Percentiles rank a stretch among this genome's conserved stretches.
These are phyloP conservation scores for Myrmaecium sp. DNA, from an alignment of 2,329 filamentous ascomycete species.

Conservation along the genomic window DNA sequence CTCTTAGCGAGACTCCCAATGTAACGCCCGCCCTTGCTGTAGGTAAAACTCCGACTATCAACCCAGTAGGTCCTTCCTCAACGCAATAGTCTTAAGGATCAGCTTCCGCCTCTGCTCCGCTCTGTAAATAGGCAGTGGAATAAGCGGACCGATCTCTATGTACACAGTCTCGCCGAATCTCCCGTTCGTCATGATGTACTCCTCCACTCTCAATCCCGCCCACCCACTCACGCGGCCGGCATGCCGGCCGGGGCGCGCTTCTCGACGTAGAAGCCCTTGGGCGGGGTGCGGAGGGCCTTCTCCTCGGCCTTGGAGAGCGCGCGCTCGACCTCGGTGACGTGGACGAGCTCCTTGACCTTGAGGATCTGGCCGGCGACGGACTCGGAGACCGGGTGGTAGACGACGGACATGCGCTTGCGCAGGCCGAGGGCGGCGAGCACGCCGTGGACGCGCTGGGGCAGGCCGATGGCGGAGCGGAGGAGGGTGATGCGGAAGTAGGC, in stretches of 20 bases:
- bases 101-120: too few species aligned
- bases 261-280: constrained; percentile 69
- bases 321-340: constrained; percentile 59
- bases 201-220: too few species aligned
- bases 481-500: constrained; percentile 83
- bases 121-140: too few species aligned
- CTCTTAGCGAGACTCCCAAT: too few species aligned
- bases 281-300: constrained; percentile 53
- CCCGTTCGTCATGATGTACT: too few species aligned
- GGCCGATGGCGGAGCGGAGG: constrained; percentile 74
- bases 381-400: constrained; percentile 72
- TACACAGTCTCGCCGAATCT: too few species aligned
- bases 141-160: too few species aligned
- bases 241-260: constrained; percentile 20
- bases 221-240: constrained; percentile 50
- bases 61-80: too few species aligned
- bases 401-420: constrained; percentile 66
- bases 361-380: constrained; percentile 82
- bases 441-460: constrained; percentile 58
- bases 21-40: too few species aligned
- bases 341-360: constrained; percentile 82
- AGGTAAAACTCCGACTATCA: too few species aligned
- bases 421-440: constrained; percentile 75
- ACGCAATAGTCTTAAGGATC: too few species aligned
- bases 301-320: constrained; percentile 50